phyloP scores from a whole-genome alignment of 176 grass and related monocot genomes.

The Oryza glumipatula region DNA sequence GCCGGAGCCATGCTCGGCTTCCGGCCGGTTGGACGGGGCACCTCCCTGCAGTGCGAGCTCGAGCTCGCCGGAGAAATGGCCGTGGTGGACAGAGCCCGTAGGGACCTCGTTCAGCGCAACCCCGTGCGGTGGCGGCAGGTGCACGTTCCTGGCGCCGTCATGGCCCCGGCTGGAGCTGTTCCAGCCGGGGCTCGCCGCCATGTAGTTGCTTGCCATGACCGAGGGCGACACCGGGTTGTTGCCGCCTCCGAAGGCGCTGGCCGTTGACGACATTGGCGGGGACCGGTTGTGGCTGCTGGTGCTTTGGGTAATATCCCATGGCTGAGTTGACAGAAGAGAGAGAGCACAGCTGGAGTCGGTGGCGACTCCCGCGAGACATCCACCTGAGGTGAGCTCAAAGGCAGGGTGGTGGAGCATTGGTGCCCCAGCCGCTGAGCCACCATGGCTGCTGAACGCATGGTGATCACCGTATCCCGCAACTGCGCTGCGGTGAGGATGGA shows the following conservation, averaged over 20 bases:
- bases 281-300: constrained; percentile 45
- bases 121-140: constrained; percentile 18
- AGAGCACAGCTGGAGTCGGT: constrained; percentile 91
- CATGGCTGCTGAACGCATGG: constrained; percentile 46
- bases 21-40: constrained; percentile 29
- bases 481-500: constrained; percentile 48
- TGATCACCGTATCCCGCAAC: constrained; percentile 50
- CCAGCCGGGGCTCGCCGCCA: constrained; percentile 31
- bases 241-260: constrained; percentile 45
- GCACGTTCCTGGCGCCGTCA: constrained; percentile 33
- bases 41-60: constrained; percentile 84
- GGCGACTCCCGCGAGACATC: constrained; percentile 51
- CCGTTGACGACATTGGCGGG: constrained; percentile 37
- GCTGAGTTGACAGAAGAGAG: constrained; percentile 95
- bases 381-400: constrained; percentile 64
- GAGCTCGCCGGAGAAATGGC: constrained; percentile 85
- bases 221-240: constrained; percentile 46
- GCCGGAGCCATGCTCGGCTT: constrained; percentile 47
- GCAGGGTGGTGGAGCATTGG: constrained; percentile 24
- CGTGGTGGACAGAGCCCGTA: constrained; percentile 26
- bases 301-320: constrained; percentile 48
- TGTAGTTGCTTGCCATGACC: constrained; percentile 55
- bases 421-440: constrained; percentile 31
- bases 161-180: constrained; percentile 16
- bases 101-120: constrained; percentile 29